Evolutionary conservation across 2,329 filamentous ascomycete genomes (phyloP).

Genomic region (Cordyceps cateniannulata): DNA sequence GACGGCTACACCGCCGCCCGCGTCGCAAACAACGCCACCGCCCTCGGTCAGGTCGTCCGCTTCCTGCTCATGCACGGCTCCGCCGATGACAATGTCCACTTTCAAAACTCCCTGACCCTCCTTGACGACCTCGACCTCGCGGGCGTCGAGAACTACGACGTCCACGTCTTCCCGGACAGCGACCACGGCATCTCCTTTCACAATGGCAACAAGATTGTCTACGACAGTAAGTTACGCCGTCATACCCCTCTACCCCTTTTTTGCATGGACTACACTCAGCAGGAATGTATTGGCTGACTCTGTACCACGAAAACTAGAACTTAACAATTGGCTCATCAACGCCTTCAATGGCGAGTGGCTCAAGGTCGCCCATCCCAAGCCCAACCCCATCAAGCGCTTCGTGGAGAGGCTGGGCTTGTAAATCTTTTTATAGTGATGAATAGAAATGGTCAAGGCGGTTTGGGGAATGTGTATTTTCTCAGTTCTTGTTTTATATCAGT

Average conservation of each 20-base stretch:
- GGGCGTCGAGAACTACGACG: conserved; percentile 85
- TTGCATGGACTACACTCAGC: too few relatives aligned
- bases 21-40: conserved; percentile 62
- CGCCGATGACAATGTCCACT: conserved; percentile 96
- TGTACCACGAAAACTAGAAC: conserved; percentile 47
- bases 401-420: not conserved
- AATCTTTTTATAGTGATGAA: conserved; percentile 15
- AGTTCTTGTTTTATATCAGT: not conserved
- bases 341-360: conserved; percentile 97
- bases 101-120: conserved; percentile 86
- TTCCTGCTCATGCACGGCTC: conserved; percentile 95
- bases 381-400: conserved; percentile 26
- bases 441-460: not conserved
- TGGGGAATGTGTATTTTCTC: not conserved
- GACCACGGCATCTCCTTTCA: conserved; percentile 96
- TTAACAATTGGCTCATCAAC: conserved; percentile 89
- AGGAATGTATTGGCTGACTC: too few relatives aligned
- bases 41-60: conserved; percentile 68
- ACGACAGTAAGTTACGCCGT: conserved; percentile 84
- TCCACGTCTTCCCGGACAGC: conserved; percentile 93
- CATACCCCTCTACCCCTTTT: too few relatives aligned
- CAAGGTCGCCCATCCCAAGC: conserved; percentile 45
- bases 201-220: conserved; percentile 84
- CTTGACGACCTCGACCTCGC: conserved; percentile 80
- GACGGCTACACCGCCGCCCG: conserved; percentile 69